Conservation (phyloP, 345 rosid genomes). For the Anastatica hierochuntica region DNA sequence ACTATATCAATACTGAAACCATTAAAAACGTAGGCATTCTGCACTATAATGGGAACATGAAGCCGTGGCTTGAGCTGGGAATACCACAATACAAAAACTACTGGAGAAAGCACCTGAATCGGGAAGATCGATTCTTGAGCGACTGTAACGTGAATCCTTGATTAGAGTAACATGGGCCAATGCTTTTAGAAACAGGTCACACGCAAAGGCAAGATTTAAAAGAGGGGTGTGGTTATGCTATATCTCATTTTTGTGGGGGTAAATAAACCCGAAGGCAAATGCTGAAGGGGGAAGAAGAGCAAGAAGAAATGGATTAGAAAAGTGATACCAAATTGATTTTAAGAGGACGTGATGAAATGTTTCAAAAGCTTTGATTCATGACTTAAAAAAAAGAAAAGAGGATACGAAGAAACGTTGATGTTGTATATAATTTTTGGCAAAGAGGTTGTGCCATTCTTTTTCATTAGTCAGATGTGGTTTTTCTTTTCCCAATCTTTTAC, state of each 20-base stretch:
- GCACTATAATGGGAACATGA: conserved; percentile 95
- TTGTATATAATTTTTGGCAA: conserved; percentile 29
- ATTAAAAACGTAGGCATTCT: conserved; percentile 58
- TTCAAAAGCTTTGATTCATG: too few relatives aligned
- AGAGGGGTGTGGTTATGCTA: too few relatives aligned
- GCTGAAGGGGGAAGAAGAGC: conserved; percentile 24
- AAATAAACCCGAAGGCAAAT: conserved; percentile 30
- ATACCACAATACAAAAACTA: conserved; percentile 53
- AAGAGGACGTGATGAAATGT: too few relatives aligned
- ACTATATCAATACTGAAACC: conserved; percentile 31
- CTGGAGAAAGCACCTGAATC: conserved; percentile 69
- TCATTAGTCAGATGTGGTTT: too few relatives aligned
- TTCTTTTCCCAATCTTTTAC: too few relatives aligned
- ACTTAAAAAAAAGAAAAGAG: neutral
- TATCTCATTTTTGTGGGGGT: conserved; percentile 16
- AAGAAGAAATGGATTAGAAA: conserved; percentile 1
- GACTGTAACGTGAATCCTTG: conserved; percentile 78
- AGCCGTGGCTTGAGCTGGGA: conserved; percentile 97
- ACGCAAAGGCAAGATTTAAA: conserved; percentile 14
- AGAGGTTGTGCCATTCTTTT: conserved; percentile 26
- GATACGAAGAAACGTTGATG: conserved; percentile 6
- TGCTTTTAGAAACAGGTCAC: conserved; percentile 18
- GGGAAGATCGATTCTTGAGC: conserved; percentile 50
- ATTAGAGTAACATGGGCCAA: conserved; percentile 14
- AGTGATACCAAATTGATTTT: conserved; percentile 13